Base-by-base conservation (phyloP, 83 land plant species). In the Diphasiastrum complanatum region DNA sequence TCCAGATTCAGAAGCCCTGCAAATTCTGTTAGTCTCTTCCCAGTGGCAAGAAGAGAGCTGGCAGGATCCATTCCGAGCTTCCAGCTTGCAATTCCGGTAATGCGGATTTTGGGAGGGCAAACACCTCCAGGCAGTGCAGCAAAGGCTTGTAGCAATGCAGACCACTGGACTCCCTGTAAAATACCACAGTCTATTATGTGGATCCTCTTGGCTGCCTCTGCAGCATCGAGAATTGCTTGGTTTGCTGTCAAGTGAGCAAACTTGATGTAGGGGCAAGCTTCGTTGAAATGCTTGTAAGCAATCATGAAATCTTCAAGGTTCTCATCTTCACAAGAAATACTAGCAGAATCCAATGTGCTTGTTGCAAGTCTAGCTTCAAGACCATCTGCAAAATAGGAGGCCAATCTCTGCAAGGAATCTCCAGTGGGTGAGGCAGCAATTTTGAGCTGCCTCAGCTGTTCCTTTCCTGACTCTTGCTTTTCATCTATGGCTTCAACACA, bases 141-240 rank as follows among this genome's bases (percentile, higher is more conserved):
- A 41, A 41, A 41, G 18, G 45, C 45, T 41, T 41, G 45, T 14
- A 41, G 45, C 45, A 41, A 41, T n/a, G 45, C 45, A 41, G 45
- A 14, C 45, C 45, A 41, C 45, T 41, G 45, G 18, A 41, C 45
- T 18, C 45, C 45, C n/a, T 41, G 45, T 18, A 41, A 14, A 41
- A 41, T 41, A 41, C 45, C 45, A 41, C 45, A 41, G 45, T 41
- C 45, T 18, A 41, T 18, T 0, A 41, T 41, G 18, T 41, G 45
- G n/a, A 41, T 18, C 1, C n/a, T 41, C n/a, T 14, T 14, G n/a
- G 45, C 45, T 41, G n/a, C 45, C n/a, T 18, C 45, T 14, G 18
- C 45, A 14, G 45, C 45, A 14, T 41, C 45, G 18, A 41, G 45
- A 41, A 41, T 41, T 0, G 45, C 45, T 18, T 41, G 45, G 18